Base-by-base conservation (phyloP, 2,329 filamentous ascomycete genomes). In the Penicillium sp. region DNA sequence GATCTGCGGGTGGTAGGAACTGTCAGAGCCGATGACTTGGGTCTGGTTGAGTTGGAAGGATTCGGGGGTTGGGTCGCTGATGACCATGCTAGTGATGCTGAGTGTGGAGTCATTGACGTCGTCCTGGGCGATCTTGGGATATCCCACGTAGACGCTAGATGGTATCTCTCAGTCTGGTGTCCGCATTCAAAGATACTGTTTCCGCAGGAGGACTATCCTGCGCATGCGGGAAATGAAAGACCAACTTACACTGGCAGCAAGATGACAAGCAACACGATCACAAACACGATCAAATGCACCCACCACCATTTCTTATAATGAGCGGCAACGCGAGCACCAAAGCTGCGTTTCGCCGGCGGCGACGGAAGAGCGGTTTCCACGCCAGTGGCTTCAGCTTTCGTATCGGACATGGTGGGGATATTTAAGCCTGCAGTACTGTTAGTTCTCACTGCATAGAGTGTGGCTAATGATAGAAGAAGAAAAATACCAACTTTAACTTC, bases 61-160 rank as follows among this genome's bases (percentile, higher is more conserved):
- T 8, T 81, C 66, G 1, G 80, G 66, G 1, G 72, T 69, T 6
- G 84, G 82, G 12, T 80, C 65, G 13, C 72, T 75, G 55, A 85
- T 79, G 32, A 75, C 60, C 63, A 84, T 75, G n/a, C 71, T 67
- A 1, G 72, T 78, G 54, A 85, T 73, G 24, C 75, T 69, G 21
- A 86, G 68, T 3, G 70, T 76, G 1, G 83, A 79, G 26, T 75
- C 68, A 59, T 83, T 76, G 60, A 86, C 76, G 44, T 78, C 77
- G 33, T 67, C 52, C 60, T 85, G 83, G 27, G 82, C 82, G 51
- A 82, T 82, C 26, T 79, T 76, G 15, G 83, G 83, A 60, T 85
- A 82, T 3, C 68, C 83, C 45, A 85, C 83, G 60, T 79, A 86
- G 40, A 85, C 74, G 32, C 80, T 42, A 7, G 12, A 42, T n/a